Conservation (phyloP, 1,284 basidiomycete genomes). For the Sporisorium sorghi region DNA sequence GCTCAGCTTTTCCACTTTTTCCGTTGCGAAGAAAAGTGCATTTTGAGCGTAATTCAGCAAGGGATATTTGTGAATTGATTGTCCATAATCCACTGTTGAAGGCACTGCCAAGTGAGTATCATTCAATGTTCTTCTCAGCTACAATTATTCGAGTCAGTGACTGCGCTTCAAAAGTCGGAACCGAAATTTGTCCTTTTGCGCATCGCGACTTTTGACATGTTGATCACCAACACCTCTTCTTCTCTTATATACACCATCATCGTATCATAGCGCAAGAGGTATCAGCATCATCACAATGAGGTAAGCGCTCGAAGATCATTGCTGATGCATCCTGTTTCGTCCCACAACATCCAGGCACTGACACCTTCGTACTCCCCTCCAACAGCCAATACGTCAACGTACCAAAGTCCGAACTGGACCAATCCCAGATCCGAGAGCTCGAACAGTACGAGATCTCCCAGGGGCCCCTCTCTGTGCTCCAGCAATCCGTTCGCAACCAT, state of each 20-base stretch:
- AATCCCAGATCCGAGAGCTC: slow-evolving; percentile 91
- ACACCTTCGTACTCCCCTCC: neutral
- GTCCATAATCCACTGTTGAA: neutral
- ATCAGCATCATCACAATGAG: slow-evolving; percentile 21
- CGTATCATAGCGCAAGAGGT: neutral
- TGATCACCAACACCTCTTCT: neutral
- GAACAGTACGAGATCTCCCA: slow-evolving; percentile 73
- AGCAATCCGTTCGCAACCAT: slow-evolving; percentile 97
- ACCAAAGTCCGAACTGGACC: slow-evolving; percentile 96
- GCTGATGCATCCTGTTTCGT: neutral
- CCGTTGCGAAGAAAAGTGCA: slow-evolving; percentile 8
- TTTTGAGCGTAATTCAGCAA: neutral
- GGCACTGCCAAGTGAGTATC: neutral
- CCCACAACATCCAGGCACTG: neutral
- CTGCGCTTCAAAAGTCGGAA: slow-evolving; percentile 21
- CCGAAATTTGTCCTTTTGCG: slow-evolving; percentile 12
- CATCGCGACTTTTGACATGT: slow-evolving; percentile 4
- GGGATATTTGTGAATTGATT: slow-evolving; percentile 5
- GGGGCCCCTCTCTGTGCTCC: slow-evolving; percentile 94
- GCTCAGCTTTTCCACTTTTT: slow-evolving; percentile 8
- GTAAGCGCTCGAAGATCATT: slow-evolving; percentile 3
- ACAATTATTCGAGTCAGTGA: slow-evolving; percentile 18
- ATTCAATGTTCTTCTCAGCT: neutral
- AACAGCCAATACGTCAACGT: slow-evolving; percentile 93
- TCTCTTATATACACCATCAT: neutral